These are phyloP conservation scores for Malassezia furfur DNA, from an alignment of 1,284 basidiomycete species.

Conservation along the genomic window DNA sequence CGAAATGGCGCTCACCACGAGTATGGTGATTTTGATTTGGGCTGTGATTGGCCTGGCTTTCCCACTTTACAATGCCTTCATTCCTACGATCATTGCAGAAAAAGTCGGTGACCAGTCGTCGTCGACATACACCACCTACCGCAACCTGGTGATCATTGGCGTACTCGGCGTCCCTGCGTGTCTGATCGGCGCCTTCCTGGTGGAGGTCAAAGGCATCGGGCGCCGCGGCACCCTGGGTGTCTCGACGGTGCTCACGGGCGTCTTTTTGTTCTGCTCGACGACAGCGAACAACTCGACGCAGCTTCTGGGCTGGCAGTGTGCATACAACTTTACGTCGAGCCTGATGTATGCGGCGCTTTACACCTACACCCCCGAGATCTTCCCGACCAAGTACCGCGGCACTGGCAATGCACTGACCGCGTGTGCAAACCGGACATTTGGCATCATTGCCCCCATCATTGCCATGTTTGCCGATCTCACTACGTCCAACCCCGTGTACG, in stretches of 20 bases:
- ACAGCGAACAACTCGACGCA: neutral
- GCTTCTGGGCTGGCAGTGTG: constrained; percentile 15
- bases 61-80: constrained; percentile 11
- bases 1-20: neutral
- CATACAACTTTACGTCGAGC: constrained; percentile 4
- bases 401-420: constrained; percentile 8
- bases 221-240: constrained; percentile 7
- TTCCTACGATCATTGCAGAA: neutral
- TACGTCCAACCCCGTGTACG: constrained; percentile 51
- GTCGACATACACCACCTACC: constrained; percentile 49
- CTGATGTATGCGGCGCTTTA: constrained; percentile 11
- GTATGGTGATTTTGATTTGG: constrained; percentile 6
- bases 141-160: constrained; percentile 4
- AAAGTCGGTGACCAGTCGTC: neutral
- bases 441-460: constrained; percentile 12
- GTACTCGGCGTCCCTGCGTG: constrained; percentile 10
- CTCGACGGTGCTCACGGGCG: constrained; percentile 4
- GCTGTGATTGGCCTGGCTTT: constrained; percentile 32
- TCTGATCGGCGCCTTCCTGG: constrained; percentile 42
- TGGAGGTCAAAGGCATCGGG: constrained; percentile 55
- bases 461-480: constrained; percentile 6
- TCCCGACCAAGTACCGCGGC: constrained; percentile 12
- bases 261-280: constrained; percentile 13
- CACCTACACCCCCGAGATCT: constrained; percentile 13
- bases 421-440: constrained; percentile 11